Evolutionary conservation across 352 stramenopile genomes (phyloP).

Genomic region (Pythium volutum): DNA sequence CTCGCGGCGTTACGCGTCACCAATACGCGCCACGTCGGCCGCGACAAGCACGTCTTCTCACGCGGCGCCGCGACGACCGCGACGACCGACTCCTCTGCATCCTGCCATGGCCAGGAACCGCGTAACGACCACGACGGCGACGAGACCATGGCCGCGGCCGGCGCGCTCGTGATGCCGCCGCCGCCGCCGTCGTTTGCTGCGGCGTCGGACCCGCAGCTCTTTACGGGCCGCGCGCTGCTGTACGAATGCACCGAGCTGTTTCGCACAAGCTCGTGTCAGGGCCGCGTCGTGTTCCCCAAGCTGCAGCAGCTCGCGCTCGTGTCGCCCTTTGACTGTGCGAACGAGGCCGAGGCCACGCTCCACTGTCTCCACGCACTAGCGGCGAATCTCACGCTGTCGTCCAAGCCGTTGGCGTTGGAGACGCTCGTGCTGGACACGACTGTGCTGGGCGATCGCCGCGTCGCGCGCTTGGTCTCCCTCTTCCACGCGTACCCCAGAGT

Average conservation of each 20-base stretch:
- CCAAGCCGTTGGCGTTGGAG: conserved; percentile 16
- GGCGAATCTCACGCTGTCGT: neutral
- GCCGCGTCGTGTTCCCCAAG: conserved; percentile 28
- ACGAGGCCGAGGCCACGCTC: conserved; percentile 48
- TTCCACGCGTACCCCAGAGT: conserved; percentile 23
- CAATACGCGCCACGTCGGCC: conserved; percentile 36
- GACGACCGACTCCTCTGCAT: no score
- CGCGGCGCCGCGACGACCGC: conserved; percentile 8
- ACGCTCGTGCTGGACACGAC: conserved; percentile 54
- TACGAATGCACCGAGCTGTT: conserved; percentile 32
- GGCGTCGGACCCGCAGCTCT: conserved; percentile 24
- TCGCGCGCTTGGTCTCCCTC: conserved; percentile 34
- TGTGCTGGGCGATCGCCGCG: conserved; percentile 49
- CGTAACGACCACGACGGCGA: neutral
- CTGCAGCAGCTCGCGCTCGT: conserved; percentile 41
- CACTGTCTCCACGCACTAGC: conserved; percentile 35
- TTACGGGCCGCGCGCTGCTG: conserved; percentile 41
- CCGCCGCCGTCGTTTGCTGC: conserved; percentile 8
- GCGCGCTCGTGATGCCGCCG: neutral
- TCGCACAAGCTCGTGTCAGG: neutral
- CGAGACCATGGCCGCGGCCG: neutral
- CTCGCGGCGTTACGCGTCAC: conserved; percentile 46
- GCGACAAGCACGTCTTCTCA: conserved; percentile 33
- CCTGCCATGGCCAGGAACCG: no score
- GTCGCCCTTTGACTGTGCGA: conserved; percentile 61